phyloP scores from a whole-genome alignment of 75 land plant genomes.

The Selaginella moellendorffii region DNA sequence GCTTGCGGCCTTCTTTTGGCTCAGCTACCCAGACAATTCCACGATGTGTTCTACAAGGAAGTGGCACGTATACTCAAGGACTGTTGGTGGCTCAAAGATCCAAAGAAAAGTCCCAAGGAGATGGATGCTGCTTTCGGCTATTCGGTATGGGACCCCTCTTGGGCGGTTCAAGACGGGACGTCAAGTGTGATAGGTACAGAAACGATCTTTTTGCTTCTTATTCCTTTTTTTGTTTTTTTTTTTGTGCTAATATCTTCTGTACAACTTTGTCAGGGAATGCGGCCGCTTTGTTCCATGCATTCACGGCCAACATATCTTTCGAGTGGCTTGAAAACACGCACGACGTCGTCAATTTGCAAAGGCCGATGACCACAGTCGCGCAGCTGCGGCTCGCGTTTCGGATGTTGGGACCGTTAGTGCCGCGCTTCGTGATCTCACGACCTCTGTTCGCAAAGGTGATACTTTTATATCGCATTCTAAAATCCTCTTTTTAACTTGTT shows the following conservation, averaged over 20 bases:
- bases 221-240: neutral
- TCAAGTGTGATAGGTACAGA: conserved; percentile 67
- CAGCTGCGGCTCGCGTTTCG: conserved; percentile 81
- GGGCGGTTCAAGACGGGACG: conserved; percentile 93
- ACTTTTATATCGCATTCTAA: no score
- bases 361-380: conserved; percentile 76
- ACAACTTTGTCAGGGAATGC: no score
- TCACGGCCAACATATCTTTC: conserved; percentile 66
- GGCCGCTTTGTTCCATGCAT: conserved; percentile 72
- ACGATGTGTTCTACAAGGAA: conserved; percentile 62
- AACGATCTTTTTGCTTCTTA: neutral
- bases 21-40: conserved; percentile 87
- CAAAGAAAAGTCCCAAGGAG: conserved; percentile 44
- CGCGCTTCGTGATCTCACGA: conserved; percentile 56
- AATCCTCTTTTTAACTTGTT: neutral
- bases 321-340: conserved; percentile 94
- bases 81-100: conserved; percentile 91
- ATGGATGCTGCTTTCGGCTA: conserved; percentile 82
- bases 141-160: conserved; percentile 82
- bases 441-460: conserved; percentile 65
- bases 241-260: conserved; percentile 4
- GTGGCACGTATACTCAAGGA: conserved; percentile 79
- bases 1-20: conserved; percentile 95
- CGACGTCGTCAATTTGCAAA: conserved; percentile 52
- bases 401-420: conserved; percentile 78